Base-by-base conservation (phyloP, 768 basidiomycete genomes). In the Pleurotus giganteus region DNA sequence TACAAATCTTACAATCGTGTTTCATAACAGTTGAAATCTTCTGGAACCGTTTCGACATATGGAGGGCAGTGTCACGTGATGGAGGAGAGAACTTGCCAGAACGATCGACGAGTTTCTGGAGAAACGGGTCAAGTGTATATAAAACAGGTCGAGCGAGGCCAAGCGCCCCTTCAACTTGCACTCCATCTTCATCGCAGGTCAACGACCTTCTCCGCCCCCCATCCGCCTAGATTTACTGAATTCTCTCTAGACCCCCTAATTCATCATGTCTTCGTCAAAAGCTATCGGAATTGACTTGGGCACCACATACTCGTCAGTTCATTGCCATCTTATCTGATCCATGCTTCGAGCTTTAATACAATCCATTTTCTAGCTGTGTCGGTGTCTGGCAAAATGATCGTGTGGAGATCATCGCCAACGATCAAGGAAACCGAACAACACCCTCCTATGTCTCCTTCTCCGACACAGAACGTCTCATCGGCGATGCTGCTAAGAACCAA, bases 321-420 rank as follows among this genome's bases (percentile, higher is more conserved):
- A 21, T 43, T 47, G 15, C 13, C 44, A 15, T 39, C 15, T 29
- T 28, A 41, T 55, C 37, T 61, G 23, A 27, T 57, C 56, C 47
- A 58, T 66, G 28, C 28, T 46, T 17, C 39, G 15, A 21, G 29
- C 13, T 54, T 44, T 46, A 66, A 59, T 61, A 43, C 24, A 29
- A 57, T 65, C 65, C 63, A 53, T 60, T 63, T 50, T 65, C 32
- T 63, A 96, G 94, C 45, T 98, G 95, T 72, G 96, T 98, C 65
- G 96, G 94, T 79, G 94, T 98, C 68, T 98, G 95, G 95, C 93
- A 96, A 83, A 94, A 97, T 74, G 96, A 98, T 84, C 94, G 96
- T 67, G 95, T 98, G 66, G 95, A 98, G 75, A 98, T 98, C 80
- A 98, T 98, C 71, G 89, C 92, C 78, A 94, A 94, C 67, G 92